Percentiles rank a stretch among this genome's conserved stretches.
Conservation (phyloP, 306 rosid species). For the Arachis stenosperma region DNA sequence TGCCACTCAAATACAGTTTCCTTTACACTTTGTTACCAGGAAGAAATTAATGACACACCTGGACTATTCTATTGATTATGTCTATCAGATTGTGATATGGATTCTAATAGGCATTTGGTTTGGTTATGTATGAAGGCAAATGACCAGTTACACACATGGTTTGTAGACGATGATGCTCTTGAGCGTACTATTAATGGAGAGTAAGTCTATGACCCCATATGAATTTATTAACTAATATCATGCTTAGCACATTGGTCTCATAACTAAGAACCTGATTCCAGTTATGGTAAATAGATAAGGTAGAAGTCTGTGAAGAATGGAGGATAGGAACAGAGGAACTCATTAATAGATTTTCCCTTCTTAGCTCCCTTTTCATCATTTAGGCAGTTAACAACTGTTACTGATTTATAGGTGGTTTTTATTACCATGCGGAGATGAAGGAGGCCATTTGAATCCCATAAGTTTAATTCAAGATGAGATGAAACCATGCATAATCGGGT, state of each 20-base stretch:
- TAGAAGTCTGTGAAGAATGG: no score
- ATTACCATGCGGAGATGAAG: slow-evolving; percentile 65
- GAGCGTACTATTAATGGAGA: slow-evolving; percentile 92
- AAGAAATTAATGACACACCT: slow-evolving; percentile 18
- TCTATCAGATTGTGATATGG: slow-evolving; percentile 26
- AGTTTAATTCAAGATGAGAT: slow-evolving; percentile 64
- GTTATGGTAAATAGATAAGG: no score
- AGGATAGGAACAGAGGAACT: no score
- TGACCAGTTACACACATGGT: slow-evolving; percentile 72
- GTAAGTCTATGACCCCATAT: slow-evolving; percentile 49
- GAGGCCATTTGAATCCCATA: slow-evolving; percentile 55
- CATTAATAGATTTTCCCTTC: no score
- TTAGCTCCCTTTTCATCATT: no score
- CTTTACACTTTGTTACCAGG: slow-evolving; percentile 20
- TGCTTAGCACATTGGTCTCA: no score
- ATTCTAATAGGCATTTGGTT: slow-evolving; percentile 3
- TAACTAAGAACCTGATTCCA: no score
- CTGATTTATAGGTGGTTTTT: slow-evolving; percentile 69
- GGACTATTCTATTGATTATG: slow-evolving; percentile 18
- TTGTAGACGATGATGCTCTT: slow-evolving; percentile 86
- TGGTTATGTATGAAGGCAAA: slow-evolving; percentile 66
- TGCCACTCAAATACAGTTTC: slow-evolving; percentile 39
- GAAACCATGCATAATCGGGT: slow-evolving; percentile 72
- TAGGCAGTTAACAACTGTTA: neutral
- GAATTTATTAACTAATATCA: neutral